phyloP scores from a whole-genome alignment of 2,329 filamentous ascomycete genomes.

The Ramichloridium luteum region DNA sequence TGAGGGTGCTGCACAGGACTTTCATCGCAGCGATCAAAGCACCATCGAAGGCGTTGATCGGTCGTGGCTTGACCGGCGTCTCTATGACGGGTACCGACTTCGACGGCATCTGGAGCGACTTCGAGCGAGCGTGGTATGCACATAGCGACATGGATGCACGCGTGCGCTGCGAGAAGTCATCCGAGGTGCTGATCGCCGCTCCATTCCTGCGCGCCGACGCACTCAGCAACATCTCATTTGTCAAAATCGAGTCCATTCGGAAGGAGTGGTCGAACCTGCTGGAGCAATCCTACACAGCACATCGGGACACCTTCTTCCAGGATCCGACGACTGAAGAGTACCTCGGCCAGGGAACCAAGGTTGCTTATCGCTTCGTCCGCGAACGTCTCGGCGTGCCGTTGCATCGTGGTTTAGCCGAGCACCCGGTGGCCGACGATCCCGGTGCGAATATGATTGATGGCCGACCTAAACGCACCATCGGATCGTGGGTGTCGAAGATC shows the following conservation, averaged over 20 bases:
- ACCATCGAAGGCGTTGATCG: constrained; percentile 2
- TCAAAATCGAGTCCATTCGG: too few relatives aligned
- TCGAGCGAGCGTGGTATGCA: constrained; percentile 5
- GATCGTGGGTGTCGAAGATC: constrained; percentile 13
- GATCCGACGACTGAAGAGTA: constrained; percentile 3
- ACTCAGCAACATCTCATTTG: neutral
- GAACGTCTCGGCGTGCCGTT: constrained; percentile 11
- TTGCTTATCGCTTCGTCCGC: constrained; percentile 15
- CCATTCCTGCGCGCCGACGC: neutral
- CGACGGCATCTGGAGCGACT: neutral
- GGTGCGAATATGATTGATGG: constrained; percentile 7
- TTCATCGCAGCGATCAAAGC: constrained; percentile 6
- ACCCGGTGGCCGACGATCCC: constrained; percentile 11
- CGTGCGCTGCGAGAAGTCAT: constrained; percentile 4
- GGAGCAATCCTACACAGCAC: neutral
- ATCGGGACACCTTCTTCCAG: neutral
- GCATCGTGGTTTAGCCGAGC: constrained; percentile 16
- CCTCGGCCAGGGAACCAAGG: constrained; percentile 11
- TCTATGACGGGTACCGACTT: constrained; percentile 2
- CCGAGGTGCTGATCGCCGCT: constrained; percentile 2
- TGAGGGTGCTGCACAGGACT: constrained; percentile 13
- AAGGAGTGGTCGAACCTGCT: constrained; percentile 1
- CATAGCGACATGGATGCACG: constrained; percentile 2
- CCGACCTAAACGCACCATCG: constrained; percentile 12
- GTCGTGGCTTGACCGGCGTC: constrained; percentile 15